These are phyloP conservation scores for Trichocomaceae sp. DNA, from an alignment of 2,329 filamentous ascomycete species.

Conservation along the genomic window DNA sequence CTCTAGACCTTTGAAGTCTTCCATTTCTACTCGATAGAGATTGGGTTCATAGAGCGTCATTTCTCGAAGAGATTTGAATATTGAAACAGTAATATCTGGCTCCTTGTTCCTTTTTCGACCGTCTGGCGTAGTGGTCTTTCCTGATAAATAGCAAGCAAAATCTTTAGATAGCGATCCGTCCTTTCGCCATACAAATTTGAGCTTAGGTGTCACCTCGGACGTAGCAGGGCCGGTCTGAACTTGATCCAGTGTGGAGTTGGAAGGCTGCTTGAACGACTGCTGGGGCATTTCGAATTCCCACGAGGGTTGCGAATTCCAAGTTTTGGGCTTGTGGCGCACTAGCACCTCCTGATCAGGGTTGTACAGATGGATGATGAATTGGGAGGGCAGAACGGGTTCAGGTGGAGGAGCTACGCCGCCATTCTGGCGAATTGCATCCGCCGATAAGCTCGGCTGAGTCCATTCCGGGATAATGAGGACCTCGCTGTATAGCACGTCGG, in stretches of 20 bases:
- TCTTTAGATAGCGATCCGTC: conserved; percentile 82
- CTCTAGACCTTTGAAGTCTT: conserved; percentile 90
- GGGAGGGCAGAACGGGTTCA: conserved; percentile 66
- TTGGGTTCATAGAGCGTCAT: conserved; percentile 93
- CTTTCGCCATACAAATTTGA: conserved; percentile 82
- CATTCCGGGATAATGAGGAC: conserved; percentile 78
- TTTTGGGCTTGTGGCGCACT: conserved; percentile 61
- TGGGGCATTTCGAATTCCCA: conserved; percentile 95
- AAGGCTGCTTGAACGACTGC: conserved; percentile 74
- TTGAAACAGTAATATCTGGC: conserved; percentile 88
- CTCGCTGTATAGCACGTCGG: conserved; percentile 79
- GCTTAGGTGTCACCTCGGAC: conserved; percentile 57
- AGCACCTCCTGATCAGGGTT: conserved; percentile 80
- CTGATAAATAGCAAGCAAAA: conserved; percentile 79
- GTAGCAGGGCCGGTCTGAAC: conserved; percentile 56
- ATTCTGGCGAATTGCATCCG: conserved; percentile 68
- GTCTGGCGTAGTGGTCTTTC: conserved; percentile 57
- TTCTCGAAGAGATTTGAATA: conserved; percentile 70
- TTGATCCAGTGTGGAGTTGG: conserved; percentile 68
- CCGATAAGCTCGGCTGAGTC: conserved; percentile 72
- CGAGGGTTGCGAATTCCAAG: conserved; percentile 70
- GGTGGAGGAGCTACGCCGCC: conserved; percentile 60
- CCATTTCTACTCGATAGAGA: conserved; percentile 78
- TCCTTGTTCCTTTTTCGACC: conserved; percentile 74
- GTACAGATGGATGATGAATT: conserved; percentile 83